These are phyloP conservation scores for Polychaeton citri DNA, from an alignment of 2,329 filamentous ascomycete genomes.

Conservation along the genomic window DNA sequence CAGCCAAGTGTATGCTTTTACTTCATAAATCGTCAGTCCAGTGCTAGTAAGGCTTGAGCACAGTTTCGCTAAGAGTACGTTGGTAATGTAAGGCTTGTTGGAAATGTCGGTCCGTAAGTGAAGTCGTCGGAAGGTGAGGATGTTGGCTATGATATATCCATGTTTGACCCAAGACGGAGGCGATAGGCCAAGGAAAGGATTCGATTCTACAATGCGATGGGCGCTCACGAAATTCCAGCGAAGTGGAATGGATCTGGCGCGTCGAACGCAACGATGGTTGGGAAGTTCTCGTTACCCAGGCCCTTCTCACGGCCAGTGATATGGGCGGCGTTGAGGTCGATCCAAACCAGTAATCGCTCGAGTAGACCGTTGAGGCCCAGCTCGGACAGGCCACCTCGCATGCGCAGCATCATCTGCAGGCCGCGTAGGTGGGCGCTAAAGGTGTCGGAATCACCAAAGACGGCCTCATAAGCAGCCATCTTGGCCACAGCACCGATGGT, in stretches of 20 bases:
- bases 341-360: slow-evolving; percentile 35
- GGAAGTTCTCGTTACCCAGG: slow-evolving; percentile 8
- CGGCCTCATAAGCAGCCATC: slow-evolving; percentile 40
- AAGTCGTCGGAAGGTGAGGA: too few relatives aligned
- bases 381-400: slow-evolving; percentile 32
- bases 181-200: too few relatives aligned
- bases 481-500: slow-evolving; percentile 37
- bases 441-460: slow-evolving; percentile 30
- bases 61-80: too few relatives aligned
- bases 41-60: too few relatives aligned
- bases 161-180: too few relatives aligned
- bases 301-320: slow-evolving; percentile 9
- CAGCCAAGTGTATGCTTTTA: too few relatives aligned
- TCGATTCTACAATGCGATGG: too few relatives aligned
- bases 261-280: slow-evolving; percentile 10
- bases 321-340: slow-evolving; percentile 25
- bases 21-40: too few relatives aligned
- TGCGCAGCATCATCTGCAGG: slow-evolving; percentile 28
- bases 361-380: slow-evolving; percentile 35
- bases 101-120: too few relatives aligned
- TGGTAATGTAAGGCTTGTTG: too few relatives aligned
- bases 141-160: too few relatives aligned
- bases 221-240: slow-evolving; percentile 9
- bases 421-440: slow-evolving; percentile 37
- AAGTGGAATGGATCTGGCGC: slow-evolving; percentile 12